Evolutionary conservation across 2,329 filamentous ascomycete species (phyloP).

Genomic region (Aspergillus carbonarius): DNA sequence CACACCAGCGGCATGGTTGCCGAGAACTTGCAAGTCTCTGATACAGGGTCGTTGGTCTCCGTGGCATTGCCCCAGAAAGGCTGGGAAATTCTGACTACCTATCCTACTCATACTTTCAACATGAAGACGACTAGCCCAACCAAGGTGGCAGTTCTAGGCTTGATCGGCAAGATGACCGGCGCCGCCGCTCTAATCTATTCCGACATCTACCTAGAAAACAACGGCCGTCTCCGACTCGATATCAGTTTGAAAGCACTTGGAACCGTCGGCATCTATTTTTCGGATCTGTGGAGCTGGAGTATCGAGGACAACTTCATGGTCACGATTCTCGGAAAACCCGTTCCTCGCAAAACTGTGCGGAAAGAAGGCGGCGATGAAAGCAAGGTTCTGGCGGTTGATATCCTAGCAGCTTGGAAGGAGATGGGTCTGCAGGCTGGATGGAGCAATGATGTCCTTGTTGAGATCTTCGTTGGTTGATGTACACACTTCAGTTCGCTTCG

Average conservation of each 20-base stretch:
- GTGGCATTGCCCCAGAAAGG: slow-evolving; percentile 63
- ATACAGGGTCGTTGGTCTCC: slow-evolving; percentile 53
- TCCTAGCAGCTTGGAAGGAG: slow-evolving; percentile 73
- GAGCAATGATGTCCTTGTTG: slow-evolving; percentile 76
- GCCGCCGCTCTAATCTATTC: slow-evolving; percentile 70
- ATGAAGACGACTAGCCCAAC: slow-evolving; percentile 27
- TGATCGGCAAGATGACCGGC: slow-evolving; percentile 87
- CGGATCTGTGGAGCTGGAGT: slow-evolving; percentile 60
- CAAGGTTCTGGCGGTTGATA: slow-evolving; percentile 73
- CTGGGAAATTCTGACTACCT: slow-evolving; percentile 80
- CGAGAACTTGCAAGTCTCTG: slow-evolving; percentile 36
- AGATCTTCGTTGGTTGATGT: slow-evolving; percentile 52
- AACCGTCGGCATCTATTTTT: slow-evolving; percentile 70
- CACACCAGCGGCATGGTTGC: slow-evolving; percentile 66
- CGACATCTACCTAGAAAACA: slow-evolving; percentile 58
- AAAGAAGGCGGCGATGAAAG: slow-evolving; percentile 46
- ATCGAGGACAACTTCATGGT: slow-evolving; percentile 69
- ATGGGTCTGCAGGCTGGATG: slow-evolving; percentile 69
- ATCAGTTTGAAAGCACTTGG: slow-evolving; percentile 79
- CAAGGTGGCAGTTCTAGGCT: slow-evolving; percentile 67
- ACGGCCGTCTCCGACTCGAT: slow-evolving; percentile 63
- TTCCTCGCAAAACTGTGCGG: slow-evolving; percentile 66
- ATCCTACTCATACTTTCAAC: slow-evolving; percentile 61
- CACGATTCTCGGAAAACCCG: slow-evolving; percentile 68
- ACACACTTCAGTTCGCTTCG: neutral